phyloP scores from a whole-genome alignment of 306 rosid genomes.

The Dryas drummondii region DNA sequence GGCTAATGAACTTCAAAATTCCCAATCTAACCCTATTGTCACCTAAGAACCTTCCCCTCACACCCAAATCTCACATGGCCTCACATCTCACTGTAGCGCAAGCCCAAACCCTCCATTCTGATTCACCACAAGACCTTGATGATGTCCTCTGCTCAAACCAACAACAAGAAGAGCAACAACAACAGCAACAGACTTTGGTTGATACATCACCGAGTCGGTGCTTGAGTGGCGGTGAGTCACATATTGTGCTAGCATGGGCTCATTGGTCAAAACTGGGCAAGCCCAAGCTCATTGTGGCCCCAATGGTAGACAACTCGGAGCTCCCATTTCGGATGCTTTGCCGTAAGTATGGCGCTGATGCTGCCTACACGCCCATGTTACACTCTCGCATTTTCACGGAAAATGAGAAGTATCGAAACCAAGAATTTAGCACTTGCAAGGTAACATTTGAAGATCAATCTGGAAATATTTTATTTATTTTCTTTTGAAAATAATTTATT shows the following conservation, averaged over 20 bases:
- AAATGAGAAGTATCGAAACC: constrained; percentile 75
- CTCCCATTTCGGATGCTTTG: constrained; percentile 88
- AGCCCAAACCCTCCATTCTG: constrained; percentile 29
- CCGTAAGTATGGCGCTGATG: constrained; percentile 80
- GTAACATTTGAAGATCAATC: constrained; percentile 15
- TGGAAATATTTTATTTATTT: neutral
- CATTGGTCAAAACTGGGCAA: constrained; percentile 82
- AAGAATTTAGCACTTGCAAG: constrained; percentile 90
- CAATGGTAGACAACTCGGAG: constrained; percentile 97
- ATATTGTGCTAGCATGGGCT: constrained; percentile 75
- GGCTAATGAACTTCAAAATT: constrained; percentile 60
- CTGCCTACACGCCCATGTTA: constrained; percentile 61
- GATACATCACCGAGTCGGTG: constrained; percentile 23
- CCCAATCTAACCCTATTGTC: constrained; percentile 18
- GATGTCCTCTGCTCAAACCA: constrained; percentile 41
- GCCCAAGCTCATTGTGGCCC: constrained; percentile 85
- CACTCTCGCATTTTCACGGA: constrained; percentile 59
- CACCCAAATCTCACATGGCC: constrained; percentile 47
- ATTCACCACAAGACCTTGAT: constrained; percentile 32
- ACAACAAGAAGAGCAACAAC: constrained; percentile 4
- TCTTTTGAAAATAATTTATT: too few species aligned
- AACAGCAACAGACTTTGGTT: neutral
- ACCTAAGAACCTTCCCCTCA: constrained; percentile 5
- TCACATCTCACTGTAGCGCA: constrained; percentile 18
- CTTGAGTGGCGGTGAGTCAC: constrained; percentile 52